Evolutionary conservation across 768 basidiomycete species (phyloP).

Genomic region (Mycena kentingensis): DNA sequence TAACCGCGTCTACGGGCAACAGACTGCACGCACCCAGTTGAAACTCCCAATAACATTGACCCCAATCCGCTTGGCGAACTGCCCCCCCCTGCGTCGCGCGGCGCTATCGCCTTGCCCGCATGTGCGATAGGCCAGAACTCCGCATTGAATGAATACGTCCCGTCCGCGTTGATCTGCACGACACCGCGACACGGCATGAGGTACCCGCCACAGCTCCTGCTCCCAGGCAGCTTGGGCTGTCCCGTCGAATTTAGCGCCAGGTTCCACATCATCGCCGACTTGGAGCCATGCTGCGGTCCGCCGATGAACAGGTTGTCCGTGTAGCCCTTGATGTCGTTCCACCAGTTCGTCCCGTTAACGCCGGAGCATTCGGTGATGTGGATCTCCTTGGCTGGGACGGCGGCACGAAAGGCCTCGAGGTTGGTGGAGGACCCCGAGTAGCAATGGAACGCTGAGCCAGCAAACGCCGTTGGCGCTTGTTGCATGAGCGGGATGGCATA

Average conservation of each 20-base stretch:
- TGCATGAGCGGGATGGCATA: conserved; percentile 54
- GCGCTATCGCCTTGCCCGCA: conserved; percentile 52
- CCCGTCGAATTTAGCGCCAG: conserved; percentile 49
- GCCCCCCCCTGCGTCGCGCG: conserved; percentile 49
- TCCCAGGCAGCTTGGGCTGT: conserved; percentile 27
- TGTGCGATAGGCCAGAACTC: conserved; percentile 49
- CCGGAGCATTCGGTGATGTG: conserved; percentile 48
- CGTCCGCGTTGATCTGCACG: conserved; percentile 26
- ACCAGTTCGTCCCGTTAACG: conserved; percentile 49
- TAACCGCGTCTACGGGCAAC: not conserved
- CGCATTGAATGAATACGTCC: conserved; percentile 6
- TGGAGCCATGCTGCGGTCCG: not conserved
- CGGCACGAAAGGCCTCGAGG: conserved; percentile 45
- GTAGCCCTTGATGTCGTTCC: conserved; percentile 52
- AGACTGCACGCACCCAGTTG: not conserved
- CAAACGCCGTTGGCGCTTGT: conserved; percentile 41
- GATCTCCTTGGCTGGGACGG: conserved; percentile 41
- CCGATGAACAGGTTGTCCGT: conserved; percentile 8
- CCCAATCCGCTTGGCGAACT: conserved; percentile 41
- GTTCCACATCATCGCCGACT: conserved; percentile 48
- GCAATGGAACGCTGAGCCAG: conserved; percentile 39
- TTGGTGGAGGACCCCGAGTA: conserved; percentile 34
- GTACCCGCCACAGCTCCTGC: conserved; percentile 3
- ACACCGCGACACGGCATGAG: conserved; percentile 4
- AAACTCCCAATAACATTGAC: conserved; percentile 38